Conservation (phyloP, 495 filamentous ascomycete genomes). For the Talaromyces adpressus region DNA sequence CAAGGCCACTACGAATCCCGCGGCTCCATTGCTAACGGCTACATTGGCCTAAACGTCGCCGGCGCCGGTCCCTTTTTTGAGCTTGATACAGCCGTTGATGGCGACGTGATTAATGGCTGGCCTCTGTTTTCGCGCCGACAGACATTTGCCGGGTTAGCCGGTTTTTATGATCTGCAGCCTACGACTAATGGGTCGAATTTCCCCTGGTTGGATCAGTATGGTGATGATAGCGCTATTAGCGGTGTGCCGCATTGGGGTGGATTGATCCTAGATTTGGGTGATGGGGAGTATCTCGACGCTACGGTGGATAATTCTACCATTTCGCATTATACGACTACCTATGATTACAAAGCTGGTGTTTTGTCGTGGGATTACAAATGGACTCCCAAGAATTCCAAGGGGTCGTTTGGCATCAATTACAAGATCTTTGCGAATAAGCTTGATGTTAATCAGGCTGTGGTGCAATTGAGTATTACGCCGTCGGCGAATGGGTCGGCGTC, state of each 20-base stretch:
- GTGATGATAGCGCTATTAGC: slow-evolving; percentile 64
- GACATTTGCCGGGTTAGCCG: slow-evolving; percentile 66
- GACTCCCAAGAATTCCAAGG: slow-evolving; percentile 45
- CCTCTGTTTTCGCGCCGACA: slow-evolving; percentile 61
- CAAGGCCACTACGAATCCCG: slow-evolving; percentile 59
- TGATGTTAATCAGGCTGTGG: slow-evolving; percentile 54
- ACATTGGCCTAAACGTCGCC: slow-evolving; percentile 54
- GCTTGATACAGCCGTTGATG: slow-evolving; percentile 42
- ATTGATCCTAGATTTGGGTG: slow-evolving; percentile 51
- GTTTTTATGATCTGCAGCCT: slow-evolving; percentile 63
- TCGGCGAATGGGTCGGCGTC: slow-evolving; percentile 38
- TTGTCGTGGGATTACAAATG: slow-evolving; percentile 61
- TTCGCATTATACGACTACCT: slow-evolving; percentile 51
- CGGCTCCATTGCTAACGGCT: slow-evolving; percentile 57
- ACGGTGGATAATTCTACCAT: slow-evolving; percentile 54
- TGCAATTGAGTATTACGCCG: slow-evolving; percentile 48
- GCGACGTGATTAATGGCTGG: slow-evolving; percentile 63
- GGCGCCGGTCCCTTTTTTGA: slow-evolving; percentile 66
- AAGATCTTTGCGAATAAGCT: slow-evolving; percentile 56
- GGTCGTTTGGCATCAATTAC: slow-evolving; percentile 49
- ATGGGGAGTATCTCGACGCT: slow-evolving; percentile 49
- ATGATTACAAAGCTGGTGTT: slow-evolving; percentile 56
- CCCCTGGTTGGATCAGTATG: slow-evolving; percentile 64
- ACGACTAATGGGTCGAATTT: slow-evolving; percentile 62
- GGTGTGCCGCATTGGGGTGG: slow-evolving; percentile 68